Conservation (phyloP, 2,329 filamentous ascomycete genomes). For the Diaporthe vaccinii region DNA sequence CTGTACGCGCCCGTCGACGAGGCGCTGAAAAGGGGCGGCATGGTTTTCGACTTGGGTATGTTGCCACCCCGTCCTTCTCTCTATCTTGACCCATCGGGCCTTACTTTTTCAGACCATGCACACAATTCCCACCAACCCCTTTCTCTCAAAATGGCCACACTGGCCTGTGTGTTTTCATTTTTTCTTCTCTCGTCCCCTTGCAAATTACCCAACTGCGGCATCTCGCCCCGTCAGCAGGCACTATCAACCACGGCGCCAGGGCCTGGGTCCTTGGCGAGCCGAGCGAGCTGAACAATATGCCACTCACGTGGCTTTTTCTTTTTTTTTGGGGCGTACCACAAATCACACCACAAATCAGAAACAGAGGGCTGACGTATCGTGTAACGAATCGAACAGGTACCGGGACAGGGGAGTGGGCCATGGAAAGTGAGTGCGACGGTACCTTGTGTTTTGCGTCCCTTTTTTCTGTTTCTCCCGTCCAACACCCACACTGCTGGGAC, state of each 20-base stretch:
- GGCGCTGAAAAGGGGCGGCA: constrained; percentile 53
- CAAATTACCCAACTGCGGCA: not conserved
- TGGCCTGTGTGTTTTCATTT: not conserved
- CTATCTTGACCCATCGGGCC: not conserved
- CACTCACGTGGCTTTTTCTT: constrained; percentile 32
- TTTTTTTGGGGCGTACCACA: not conserved
- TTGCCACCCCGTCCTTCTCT: constrained; percentile 41
- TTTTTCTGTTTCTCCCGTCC: constrained; percentile 41
- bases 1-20: constrained; percentile 61
- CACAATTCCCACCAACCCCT: not conserved
- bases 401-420: constrained; percentile 65
- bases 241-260: not conserved
- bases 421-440: constrained; percentile 58
- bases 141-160: not conserved
- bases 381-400: constrained; percentile 53
- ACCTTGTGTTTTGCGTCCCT: constrained; percentile 30
- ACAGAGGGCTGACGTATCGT: constrained; percentile 40
- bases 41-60: constrained; percentile 63
- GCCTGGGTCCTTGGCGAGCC: constrained; percentile 30
- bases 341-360: not conserved
- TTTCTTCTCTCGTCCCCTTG: not conserved
- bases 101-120: not conserved
- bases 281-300: constrained; percentile 24
- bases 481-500: not conserved
- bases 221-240: not conserved